Percentiles rank a stretch among this genome's conserved stretches.
phyloP scores from a whole-genome alignment of 1,139 yeast species.

The Suhomyces maxii region DNA sequence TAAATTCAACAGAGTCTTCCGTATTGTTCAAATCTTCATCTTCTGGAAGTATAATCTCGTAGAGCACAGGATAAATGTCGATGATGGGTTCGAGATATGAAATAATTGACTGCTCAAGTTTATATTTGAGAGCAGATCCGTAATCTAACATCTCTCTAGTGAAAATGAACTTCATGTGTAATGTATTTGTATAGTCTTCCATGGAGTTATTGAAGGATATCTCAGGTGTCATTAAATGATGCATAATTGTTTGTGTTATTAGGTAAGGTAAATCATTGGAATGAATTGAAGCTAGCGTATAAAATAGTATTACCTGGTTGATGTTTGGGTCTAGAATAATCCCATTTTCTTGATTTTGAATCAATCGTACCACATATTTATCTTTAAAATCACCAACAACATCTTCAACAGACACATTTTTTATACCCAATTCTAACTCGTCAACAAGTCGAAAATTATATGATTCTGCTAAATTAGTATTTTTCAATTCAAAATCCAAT shows the following conservation, averaged over 20 bases:
- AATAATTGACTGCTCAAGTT: background rate
- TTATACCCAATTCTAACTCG: slow-evolving; percentile 8
- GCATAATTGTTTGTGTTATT: slow-evolving; percentile 56
- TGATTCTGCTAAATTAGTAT: slow-evolving; percentile 10
- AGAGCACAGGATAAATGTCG: background rate
- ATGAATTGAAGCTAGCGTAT: slow-evolving; percentile 48
- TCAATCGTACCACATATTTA: slow-evolving; percentile 27
- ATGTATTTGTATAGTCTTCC: background rate
- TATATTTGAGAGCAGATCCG: background rate
- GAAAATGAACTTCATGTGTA: background rate
- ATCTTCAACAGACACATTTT: background rate
- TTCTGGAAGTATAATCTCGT: background rate
- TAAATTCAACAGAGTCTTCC: background rate
- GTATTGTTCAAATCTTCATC: background rate
- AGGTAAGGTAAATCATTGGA: slow-evolving; percentile 62
- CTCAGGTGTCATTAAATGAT: slow-evolving; percentile 55
- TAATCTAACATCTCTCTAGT: background rate
- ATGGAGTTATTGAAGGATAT: background rate
- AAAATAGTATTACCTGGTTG: slow-evolving; percentile 42
- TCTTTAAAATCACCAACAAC: background rate
- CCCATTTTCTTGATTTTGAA: slow-evolving; percentile 30
- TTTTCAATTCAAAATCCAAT: slow-evolving; percentile 25
- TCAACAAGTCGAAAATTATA: slow-evolving; percentile 22
- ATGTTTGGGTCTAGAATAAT: slow-evolving; percentile 39
- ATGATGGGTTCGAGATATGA: background rate